Evolutionary conservation across 192 early-diverging fungal species (phyloP).

Genomic region (Coemansia sp.): DNA sequence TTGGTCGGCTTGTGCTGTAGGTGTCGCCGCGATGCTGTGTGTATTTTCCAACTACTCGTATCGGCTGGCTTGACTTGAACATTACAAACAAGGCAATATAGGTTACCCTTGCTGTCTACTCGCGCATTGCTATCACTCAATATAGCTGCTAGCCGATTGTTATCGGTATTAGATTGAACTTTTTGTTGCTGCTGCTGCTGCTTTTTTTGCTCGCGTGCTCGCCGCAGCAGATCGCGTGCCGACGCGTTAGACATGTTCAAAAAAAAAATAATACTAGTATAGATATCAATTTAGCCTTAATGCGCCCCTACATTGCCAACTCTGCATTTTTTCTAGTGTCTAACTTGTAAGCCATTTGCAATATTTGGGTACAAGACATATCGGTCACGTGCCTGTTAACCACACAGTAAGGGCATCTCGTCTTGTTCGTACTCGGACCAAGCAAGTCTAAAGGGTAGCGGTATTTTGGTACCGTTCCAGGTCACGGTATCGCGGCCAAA

Average conservation of each 20-base stretch:
- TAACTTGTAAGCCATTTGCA: not conserved
- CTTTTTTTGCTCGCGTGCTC: constrained; percentile 44
- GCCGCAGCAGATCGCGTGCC: constrained; percentile 41
- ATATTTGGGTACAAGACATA: not conserved
- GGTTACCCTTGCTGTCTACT: not conserved
- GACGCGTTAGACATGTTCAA: constrained; percentile 29
- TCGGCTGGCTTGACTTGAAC: constrained; percentile 15
- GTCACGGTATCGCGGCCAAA: constrained; percentile 27
- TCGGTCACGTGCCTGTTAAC: not conserved
- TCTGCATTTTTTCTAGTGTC: not conserved
- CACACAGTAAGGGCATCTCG: constrained; percentile 24
- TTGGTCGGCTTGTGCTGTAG: not conserved
- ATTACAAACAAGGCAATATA: constrained; percentile 4
- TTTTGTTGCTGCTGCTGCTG: constrained; percentile 12
- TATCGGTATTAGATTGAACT: not conserved
- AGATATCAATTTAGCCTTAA: not conserved
- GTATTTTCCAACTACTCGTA: constrained; percentile 16
- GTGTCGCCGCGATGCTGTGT: constrained; percentile 19
- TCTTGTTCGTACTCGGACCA: constrained; percentile 25
- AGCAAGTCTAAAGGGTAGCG: constrained; percentile 33
- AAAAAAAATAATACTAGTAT: not conserved
- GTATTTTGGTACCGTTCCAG: constrained; percentile 25
- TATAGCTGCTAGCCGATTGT: not conserved
- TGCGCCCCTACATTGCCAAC: not conserved
- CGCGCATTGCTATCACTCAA: not conserved